These are phyloP conservation scores for Corylus avellana DNA, from an alignment of 306 rosid genomes.

Conservation along the genomic window DNA sequence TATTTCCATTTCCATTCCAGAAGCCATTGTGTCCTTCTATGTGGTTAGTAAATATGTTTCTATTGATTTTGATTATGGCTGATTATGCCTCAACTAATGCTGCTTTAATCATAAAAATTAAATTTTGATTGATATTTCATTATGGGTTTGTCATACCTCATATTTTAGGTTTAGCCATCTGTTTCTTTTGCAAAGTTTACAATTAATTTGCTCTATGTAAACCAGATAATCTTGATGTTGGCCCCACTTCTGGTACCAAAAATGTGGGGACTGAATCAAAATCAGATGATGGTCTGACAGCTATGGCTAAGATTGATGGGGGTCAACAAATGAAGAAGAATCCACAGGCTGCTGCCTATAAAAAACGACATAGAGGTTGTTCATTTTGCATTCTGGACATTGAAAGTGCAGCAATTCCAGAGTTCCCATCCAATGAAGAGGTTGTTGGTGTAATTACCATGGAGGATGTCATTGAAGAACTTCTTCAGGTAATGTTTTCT, in stretches of 20 bases:
- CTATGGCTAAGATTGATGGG: conserved; percentile 37
- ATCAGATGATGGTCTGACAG: conserved; percentile 34
- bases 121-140: not conserved
- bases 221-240: conserved; percentile 28
- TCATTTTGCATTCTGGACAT: conserved; percentile 87
- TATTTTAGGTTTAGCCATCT: not conserved
- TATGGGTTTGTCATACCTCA: not conserved
- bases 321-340: conserved; percentile 57
- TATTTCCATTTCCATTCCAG: not conserved
- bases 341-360: conserved; percentile 62
- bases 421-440: conserved; percentile 62
- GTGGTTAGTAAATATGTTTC: not conserved
- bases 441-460: conserved; percentile 96
- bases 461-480: conserved; percentile 99
- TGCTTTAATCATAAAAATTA: not conserved
- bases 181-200: conserved; percentile 11
- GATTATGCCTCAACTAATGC: not conserved
- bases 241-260: conserved; percentile 27
- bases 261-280: conserved; percentile 47
- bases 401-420: conserved; percentile 79
- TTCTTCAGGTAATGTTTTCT: conserved; percentile 81
- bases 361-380: conserved; percentile 94
- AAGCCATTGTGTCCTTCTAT: not conserved
- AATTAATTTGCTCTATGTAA: conserved; percentile 31
- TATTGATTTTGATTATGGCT: not conserved